These are phyloP conservation scores for Allomyces macrogynus DNA, from an alignment of 192 early-diverging fungal genomes.

Conservation along the genomic window DNA sequence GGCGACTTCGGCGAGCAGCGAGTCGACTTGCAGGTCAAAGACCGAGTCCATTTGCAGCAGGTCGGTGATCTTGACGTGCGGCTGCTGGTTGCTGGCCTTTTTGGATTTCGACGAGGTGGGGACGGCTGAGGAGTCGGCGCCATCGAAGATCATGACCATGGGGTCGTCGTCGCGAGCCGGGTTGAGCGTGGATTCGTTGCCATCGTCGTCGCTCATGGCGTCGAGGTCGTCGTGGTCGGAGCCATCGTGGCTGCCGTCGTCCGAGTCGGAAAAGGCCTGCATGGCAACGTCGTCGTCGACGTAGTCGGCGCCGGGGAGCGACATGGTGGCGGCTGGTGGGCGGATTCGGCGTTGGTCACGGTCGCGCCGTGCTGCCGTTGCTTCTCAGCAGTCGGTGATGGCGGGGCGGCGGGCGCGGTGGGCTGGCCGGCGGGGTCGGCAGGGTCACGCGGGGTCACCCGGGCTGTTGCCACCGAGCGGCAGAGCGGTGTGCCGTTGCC, in stretches of 20 bases:
- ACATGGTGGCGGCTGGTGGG: too few species aligned
- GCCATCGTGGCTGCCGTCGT: neutral
- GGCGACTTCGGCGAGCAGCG: neutral
- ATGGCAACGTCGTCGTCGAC: too few species aligned
- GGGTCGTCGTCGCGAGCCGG: neutral
- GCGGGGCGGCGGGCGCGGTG: too few species aligned
- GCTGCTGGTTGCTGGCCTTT: neutral
- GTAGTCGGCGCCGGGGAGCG: too few species aligned
- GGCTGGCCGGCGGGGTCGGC: too few species aligned
- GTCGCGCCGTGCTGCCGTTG: too few species aligned
- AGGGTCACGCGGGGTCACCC: too few species aligned
- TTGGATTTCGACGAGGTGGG: neutral
- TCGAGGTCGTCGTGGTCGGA: neutral
- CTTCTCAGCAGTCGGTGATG: too few species aligned
- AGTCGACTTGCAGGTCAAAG: neutral
- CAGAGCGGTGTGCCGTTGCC: too few species aligned
- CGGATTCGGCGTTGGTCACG: too few species aligned
- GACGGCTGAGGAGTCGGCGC: neutral
- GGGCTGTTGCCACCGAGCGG: too few species aligned
- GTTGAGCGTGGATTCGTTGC: neutral
- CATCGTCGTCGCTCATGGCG: neutral
- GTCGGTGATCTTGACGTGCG: neutral
- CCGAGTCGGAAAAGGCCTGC: too few species aligned
- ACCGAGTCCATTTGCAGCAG: neutral
- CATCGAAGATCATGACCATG: neutral